Conservation (phyloP, 2,329 filamentous ascomycete genomes). For the Hypoxylon sp. region DNA sequence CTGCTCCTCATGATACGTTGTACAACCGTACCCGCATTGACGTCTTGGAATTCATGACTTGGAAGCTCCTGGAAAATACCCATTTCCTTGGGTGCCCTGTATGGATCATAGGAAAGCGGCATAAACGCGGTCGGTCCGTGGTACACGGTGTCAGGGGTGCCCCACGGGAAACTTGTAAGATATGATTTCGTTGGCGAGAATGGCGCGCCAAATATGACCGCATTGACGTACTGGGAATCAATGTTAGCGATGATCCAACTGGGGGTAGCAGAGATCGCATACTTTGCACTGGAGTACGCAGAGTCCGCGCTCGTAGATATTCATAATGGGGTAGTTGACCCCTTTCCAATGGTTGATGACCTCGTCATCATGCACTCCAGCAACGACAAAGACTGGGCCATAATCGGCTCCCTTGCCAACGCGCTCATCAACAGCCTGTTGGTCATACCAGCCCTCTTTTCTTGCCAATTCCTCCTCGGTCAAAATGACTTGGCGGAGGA, state of each 20-base stretch:
- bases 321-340: conserved; percentile 99
- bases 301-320: conserved; percentile 93
- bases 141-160: conserved; percentile 82
- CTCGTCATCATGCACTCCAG: conserved; percentile 91
- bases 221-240: conserved; percentile 76
- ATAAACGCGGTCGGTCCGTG: conserved; percentile 97
- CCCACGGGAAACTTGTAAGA: conserved; percentile 76
- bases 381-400: conserved; percentile 84
- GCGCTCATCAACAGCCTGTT: conserved; percentile 70
- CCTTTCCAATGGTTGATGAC: conserved; percentile 98
- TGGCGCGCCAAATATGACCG: conserved; percentile 88
- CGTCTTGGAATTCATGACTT: conserved; percentile 80
- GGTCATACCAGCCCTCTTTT: conserved; percentile 76
- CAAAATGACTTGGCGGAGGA: conserved; percentile 79
- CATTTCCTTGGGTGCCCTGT: conserved; percentile 80
- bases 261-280: conserved; percentile 45
- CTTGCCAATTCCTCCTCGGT: conserved; percentile 75
- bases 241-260: conserved; percentile 26
- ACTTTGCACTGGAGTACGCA: conserved; percentile 96
- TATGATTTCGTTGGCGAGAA: conserved; percentile 85
- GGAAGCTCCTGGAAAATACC: conserved; percentile 85
- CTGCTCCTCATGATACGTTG: conserved; percentile 87
- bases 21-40: conserved; percentile 94
- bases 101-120: conserved; percentile 80
- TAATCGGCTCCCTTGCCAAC: conserved; percentile 76